Percentiles rank a stretch among this genome's conserved stretches.
Conservation (phyloP, 208 protist species). For the Acanthamoeba triangularis region DNA sequence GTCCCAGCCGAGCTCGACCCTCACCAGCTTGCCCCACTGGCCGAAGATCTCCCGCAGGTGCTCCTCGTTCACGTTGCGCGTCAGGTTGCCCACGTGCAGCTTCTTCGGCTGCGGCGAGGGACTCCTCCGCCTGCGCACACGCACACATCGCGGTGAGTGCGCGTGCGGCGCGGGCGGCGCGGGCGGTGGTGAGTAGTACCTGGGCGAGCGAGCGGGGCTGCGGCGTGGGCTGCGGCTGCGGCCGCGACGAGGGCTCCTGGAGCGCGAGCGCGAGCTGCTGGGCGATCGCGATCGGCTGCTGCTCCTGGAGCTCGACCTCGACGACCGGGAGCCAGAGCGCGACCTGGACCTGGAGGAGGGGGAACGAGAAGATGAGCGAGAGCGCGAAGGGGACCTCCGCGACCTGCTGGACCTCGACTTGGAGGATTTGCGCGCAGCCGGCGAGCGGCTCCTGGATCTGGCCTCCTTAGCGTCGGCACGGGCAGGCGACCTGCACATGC, state of each 20-base stretch:
- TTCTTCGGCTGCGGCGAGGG: conserved; percentile 44
- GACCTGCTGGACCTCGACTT: not conserved
- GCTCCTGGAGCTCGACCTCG: not conserved
- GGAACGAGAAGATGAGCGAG: not conserved
- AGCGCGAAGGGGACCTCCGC: not conserved
- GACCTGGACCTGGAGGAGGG: not conserved
- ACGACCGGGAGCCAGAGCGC: not conserved
- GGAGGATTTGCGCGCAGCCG: not conserved
- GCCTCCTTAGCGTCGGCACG: not conserved
- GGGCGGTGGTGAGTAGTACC: not conserved
- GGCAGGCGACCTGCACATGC: not conserved
- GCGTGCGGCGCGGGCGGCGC: not conserved
- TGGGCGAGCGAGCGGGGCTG: conserved; percentile 10
- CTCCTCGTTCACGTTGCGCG: conserved; percentile 60
- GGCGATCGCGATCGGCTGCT: not conserved
- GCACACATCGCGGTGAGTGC: not conserved
- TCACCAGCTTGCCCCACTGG: not conserved
- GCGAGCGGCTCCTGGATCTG: conserved; percentile 2
- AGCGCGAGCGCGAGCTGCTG: conserved; percentile 11
- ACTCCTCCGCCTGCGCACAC: not conserved
- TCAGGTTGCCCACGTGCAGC: conserved; percentile 52
- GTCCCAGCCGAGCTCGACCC: conserved; percentile 30
- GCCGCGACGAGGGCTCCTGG: not conserved
- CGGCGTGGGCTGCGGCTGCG: conserved; percentile 50
- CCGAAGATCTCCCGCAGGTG: conserved; percentile 50